Base-by-base conservation (phyloP, 2,329 filamentous ascomycete species). In the Dothistroma pini region DNA sequence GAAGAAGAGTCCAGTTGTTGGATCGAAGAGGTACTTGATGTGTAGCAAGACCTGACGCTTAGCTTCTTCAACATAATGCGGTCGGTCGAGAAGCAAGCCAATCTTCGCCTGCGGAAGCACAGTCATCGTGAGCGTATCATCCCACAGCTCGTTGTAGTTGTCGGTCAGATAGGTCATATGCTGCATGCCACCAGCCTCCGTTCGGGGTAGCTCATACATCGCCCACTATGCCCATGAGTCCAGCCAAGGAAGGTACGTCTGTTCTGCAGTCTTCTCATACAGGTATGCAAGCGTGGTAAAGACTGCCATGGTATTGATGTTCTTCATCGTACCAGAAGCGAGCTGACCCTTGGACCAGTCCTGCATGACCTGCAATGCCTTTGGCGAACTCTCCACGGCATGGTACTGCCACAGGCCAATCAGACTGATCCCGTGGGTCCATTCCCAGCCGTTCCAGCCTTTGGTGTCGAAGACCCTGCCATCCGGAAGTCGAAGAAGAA, bases 51-150 rank as follows among this genome's bases (percentile, higher is more conserved):
- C 91, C 74, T 93, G 90, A 8, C 84, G 80, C 77, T 91, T 91
- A 11, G 89, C 89, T 75, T 93, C 90, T 48, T 86, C 87, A 29
- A 93, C 79, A 71, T 93, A 93, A 66, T 89, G 83, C 0, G 88
- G 87, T 1, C 89, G 79, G 63, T 84, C 80, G 2, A 93, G 81
- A 4, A 91, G 78, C 59, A 86, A 81, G 0, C 90, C 90, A 63
- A 92, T 92, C 78, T 93, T 93, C 19, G 89, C 89, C 19, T 93
- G 80, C 1, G 90, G 90, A 75, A 93, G 78, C 6, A 91, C 89
- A 0, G 89, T 92, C 90, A 93, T 93, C 89, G 93, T 93, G 50
- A 93, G 80, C 6, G 90, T 93, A 72, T 93, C 90, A 67, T 92
- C 90, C 90, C 90, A 93, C 22, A 93, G 80, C 77, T 93, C 88